phyloP scores from a whole-genome alignment of 306 rosid species.

The peach (Prunus persica) region Prunus_persica_NCBIv2 NC_034013.1:15477001-15477500 shows the following conservation, averaged over 20 bases:
- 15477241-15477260: background rate
- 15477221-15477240: slow-evolving; percentile 23
- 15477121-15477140: slow-evolving; percentile 76
- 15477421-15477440: background rate
- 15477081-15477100: slow-evolving; percentile 82
- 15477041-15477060: slow-evolving; percentile 68
- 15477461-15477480: slow-evolving; percentile 9
- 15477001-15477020: slow-evolving; percentile 89
- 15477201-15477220: slow-evolving; percentile 72
- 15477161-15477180: slow-evolving; percentile 81
- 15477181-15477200: slow-evolving; percentile 72
- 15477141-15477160: slow-evolving; percentile 84
- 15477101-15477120: slow-evolving; percentile 78
- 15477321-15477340: slow-evolving; percentile 85
- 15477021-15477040: slow-evolving; percentile 87
- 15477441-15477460: background rate
- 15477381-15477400: slow-evolving; percentile 72
- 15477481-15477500: background rate
- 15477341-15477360: slow-evolving; percentile 75
- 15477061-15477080: slow-evolving; percentile 83
- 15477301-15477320: slow-evolving; percentile 90
- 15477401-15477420: slow-evolving; percentile 12
- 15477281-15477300: slow-evolving; percentile 43
- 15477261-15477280: background rate
- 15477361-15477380: slow-evolving; percentile 60